These are phyloP conservation scores for Salmacisia buchloeana DNA, from an alignment of 1,284 basidiomycete genomes.

Conservation along the genomic window DNA sequence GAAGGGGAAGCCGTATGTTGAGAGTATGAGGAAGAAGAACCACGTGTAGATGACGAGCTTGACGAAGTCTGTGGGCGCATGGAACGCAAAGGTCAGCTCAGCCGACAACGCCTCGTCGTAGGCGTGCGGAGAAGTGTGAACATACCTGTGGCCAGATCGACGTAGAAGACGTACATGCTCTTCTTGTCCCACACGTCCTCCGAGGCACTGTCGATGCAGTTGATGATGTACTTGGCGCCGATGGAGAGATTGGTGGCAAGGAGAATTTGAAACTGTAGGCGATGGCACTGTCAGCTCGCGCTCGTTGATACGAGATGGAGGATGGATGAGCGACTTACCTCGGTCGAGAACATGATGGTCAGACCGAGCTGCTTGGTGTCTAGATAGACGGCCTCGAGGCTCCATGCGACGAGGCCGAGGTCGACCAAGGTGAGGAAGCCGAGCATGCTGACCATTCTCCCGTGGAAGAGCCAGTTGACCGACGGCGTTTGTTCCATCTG, in stretches of 20 bases:
- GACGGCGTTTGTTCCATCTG: constrained; percentile 92
- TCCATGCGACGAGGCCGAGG: constrained; percentile 60
- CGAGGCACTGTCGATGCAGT: constrained; percentile 64
- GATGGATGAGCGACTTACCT: constrained; percentile 58
- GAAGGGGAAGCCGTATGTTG: constrained; percentile 89
- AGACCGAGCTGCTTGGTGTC: constrained; percentile 59
- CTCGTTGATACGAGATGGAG: neutral
- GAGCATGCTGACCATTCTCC: constrained; percentile 71
- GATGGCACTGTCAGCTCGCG: constrained; percentile 1
- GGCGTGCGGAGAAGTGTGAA: neutral
- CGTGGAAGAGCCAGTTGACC: constrained; percentile 73
- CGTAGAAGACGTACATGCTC: constrained; percentile 92
- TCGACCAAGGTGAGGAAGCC: constrained; percentile 67
- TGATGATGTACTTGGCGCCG: constrained; percentile 78
- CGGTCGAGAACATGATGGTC: constrained; percentile 83
- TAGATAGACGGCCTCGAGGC: constrained; percentile 58
- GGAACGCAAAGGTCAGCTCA: neutral
- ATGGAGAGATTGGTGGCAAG: constrained; percentile 73
- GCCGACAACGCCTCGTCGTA: neutral
- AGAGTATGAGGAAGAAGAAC: constrained; percentile 79
- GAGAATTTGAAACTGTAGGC: constrained; percentile 63
- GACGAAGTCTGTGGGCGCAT: constrained; percentile 66
- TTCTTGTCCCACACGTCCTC: constrained; percentile 78
- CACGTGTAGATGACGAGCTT: constrained; percentile 82
- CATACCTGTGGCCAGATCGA: constrained; percentile 70